Evolutionary conservation across 257 asterid genomes (phyloP).

Genomic region (Plantago ovata): DNA sequence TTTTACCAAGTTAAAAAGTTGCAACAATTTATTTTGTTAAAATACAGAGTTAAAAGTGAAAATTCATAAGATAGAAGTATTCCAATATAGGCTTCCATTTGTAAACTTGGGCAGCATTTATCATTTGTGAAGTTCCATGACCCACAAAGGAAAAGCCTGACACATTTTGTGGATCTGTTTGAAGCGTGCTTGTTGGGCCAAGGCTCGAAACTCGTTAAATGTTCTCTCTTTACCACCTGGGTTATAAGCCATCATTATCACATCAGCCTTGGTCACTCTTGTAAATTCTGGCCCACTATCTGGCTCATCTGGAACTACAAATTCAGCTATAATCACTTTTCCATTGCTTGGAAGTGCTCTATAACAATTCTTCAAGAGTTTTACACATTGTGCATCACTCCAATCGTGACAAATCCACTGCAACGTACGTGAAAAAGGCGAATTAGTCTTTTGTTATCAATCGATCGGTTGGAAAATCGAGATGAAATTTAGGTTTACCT

Average conservation of each 20-base stretch:
- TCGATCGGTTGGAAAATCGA: neutral
- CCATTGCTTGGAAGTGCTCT: conserved; percentile 44
- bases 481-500: conserved; percentile 28
- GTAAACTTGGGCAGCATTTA: no score
- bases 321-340: conserved; percentile 47
- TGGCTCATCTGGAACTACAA: conserved; percentile 42
- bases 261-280: conserved; percentile 30
- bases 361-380: conserved; percentile 44
- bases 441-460: neutral
- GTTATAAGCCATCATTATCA: conserved; percentile 45
- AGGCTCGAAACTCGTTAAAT: conserved; percentile 38
- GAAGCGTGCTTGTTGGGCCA: conserved; percentile 51
- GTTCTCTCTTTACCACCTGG: conserved; percentile 67
- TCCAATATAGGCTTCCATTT: no score
- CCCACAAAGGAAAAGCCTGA: conserved; percentile 42
- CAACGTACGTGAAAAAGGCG: neutral
- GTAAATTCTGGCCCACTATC: conserved; percentile 19
- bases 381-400: conserved; percentile 50
- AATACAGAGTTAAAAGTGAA: no score
- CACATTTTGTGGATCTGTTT: conserved; percentile 29
- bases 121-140: conserved; percentile 48
- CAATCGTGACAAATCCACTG: conserved; percentile 76
- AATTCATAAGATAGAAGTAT: no score
- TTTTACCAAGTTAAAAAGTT: no score
- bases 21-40: no score